Evolutionary conservation across 345 rosid genomes (phyloP), one percentile per base, ranked within the genome.

Genomic region (Odontarrhena argentea): DNA sequence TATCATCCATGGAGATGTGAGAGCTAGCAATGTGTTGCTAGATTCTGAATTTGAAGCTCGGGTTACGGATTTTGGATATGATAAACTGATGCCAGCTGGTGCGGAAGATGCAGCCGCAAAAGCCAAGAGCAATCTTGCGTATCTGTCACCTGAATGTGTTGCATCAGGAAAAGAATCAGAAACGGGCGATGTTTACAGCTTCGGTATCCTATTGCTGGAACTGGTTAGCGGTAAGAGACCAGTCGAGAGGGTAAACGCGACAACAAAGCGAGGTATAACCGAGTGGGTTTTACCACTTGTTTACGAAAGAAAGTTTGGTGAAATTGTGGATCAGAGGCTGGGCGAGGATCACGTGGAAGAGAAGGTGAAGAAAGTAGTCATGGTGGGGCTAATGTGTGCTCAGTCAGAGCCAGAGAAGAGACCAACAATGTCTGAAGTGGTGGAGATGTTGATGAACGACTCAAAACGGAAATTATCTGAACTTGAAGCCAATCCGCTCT

Each of bases 111-210:
- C 80, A 91, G 84, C 88, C 0, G 77, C 91, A 15, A 81, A 85
- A 22, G 83, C 81, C 4, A 92, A 87, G 70, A 91, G 86, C 54
- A 89, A 77, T 0, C 67, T 86, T n/a, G 96, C 87, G 2, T 93
- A 90, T 78, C 76, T 93, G 7, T 87, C 98, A 1, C 98, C 96
- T 0, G 96, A 93, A 63, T 89, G 87, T 13, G 90, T 86, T 13
- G 84, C 86, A 82, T 86, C 90, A 86, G 98, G 93, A 3, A 85
- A 86, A 55, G 96, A 87, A 18, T 83, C 98, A 1, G 96, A 93
- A 59, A 70, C 85, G 5, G 87, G 97, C 11, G 98, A 90, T 15
- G 98, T 93, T 10, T 93, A 85, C 64, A 90, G 98, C 68, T 93
- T 86, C 14, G 98, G 98, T n/a, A 90, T 93, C 70, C 83, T 93